These are phyloP conservation scores for Phoma sp. DNA, from an alignment of 2,329 filamentous ascomycete genomes.

Conservation along the genomic window DNA sequence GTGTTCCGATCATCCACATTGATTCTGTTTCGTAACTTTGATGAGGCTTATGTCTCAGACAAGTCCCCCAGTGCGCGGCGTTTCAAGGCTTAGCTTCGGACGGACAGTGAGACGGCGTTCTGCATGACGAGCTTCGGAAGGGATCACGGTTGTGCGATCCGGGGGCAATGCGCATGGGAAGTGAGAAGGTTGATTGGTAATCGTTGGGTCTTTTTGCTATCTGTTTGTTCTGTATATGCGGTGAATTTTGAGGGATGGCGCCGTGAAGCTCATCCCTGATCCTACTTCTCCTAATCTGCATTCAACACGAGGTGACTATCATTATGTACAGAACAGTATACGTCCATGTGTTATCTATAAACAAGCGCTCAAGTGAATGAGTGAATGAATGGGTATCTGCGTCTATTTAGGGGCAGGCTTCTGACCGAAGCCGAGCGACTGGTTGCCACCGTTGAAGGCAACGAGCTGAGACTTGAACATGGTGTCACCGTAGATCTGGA, in stretches of 20 bases:
- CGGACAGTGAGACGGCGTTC: conserved; percentile 3
- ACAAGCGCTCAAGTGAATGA: conserved; percentile 7
- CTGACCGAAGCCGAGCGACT: conserved; percentile 61
- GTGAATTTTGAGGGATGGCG: neutral
- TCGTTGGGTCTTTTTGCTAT: conserved; percentile 7
- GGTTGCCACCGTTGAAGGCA: conserved; percentile 64
- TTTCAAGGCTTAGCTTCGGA: conserved; percentile 14
- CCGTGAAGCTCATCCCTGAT: too few species aligned
- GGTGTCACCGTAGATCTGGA: conserved; percentile 70
- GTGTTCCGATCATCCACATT: neutral
- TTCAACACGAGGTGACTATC: conserved; percentile 3
- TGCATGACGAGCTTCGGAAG: neutral
- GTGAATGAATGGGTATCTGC: neutral
- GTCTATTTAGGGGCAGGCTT: conserved; percentile 21
- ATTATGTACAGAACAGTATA: conserved; percentile 20
- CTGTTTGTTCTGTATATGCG: neutral
- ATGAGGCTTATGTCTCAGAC: conserved; percentile 4
- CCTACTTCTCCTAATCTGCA: too few species aligned
- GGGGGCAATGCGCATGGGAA: too few species aligned
- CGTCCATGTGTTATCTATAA: conserved; percentile 9
- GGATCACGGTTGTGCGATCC: neutral
- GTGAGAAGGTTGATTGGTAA: too few species aligned
- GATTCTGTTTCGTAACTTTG: neutral
- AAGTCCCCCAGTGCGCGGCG: neutral
- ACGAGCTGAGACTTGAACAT: conserved; percentile 68